Conservation (phyloP, 169 alveolate genomes). For the Eimeria zaria region DNA sequence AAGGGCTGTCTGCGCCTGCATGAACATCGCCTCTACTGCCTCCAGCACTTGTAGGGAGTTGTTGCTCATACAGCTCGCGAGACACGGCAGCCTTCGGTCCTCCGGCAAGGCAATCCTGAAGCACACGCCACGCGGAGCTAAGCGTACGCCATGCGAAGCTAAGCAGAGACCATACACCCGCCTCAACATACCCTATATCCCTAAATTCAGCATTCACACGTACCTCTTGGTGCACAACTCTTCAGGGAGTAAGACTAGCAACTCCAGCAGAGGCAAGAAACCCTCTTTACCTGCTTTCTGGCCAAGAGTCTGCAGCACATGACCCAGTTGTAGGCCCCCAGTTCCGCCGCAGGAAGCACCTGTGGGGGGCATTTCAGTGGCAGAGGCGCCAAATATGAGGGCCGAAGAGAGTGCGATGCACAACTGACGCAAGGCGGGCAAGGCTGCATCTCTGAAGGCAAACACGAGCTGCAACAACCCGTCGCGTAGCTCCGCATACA, state of each 20-base stretch:
- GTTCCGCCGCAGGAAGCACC: not conserved
- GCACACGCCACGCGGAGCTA: not conserved
- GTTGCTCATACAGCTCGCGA: constrained; percentile 64
- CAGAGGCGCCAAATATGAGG: constrained; percentile 59
- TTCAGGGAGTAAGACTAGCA: constrained; percentile 35
- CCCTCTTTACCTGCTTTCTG: constrained; percentile 42
- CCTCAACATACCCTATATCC: not conserved
- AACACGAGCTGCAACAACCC: constrained; percentile 80
- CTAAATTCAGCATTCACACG: not conserved
- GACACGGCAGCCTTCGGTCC: constrained; percentile 43
- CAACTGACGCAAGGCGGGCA: constrained; percentile 73
- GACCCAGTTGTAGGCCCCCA: constrained; percentile 13
- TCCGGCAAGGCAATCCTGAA: constrained; percentile 53
- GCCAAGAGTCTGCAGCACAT: constrained; percentile 46
- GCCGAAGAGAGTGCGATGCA: constrained; percentile 74
- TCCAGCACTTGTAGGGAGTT: constrained; percentile 19
- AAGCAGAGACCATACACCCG: constrained; percentile 2
- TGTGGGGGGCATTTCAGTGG: not conserved
- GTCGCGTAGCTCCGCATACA: constrained; percentile 76
- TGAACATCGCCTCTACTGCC: constrained; percentile 19
- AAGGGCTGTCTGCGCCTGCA: constrained; percentile 44
- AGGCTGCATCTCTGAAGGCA: constrained; percentile 63
- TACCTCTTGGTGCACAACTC: constrained; percentile 54
- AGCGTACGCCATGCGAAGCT: not conserved
- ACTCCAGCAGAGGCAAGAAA: constrained; percentile 54